These are phyloP conservation scores for Psophocarpus tetragonolobus DNA, from an alignment of 306 rosid genomes.

Conservation along the genomic window DNA sequence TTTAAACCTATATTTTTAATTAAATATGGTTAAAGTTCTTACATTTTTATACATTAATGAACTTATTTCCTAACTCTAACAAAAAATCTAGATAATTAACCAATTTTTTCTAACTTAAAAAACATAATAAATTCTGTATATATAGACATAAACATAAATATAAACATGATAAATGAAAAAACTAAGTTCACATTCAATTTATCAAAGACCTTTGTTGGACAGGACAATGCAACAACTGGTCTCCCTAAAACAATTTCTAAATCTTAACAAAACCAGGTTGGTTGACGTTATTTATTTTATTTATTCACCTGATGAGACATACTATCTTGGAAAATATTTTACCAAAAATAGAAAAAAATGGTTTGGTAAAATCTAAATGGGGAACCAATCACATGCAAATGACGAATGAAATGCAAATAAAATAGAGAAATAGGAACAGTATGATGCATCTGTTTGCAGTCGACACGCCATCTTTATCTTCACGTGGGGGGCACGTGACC, in stretches of 20 bases:
- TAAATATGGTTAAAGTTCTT: too few species aligned
- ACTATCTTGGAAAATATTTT: neutral
- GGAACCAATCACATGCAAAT: conserved; percentile 12
- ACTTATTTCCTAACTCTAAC: too few species aligned
- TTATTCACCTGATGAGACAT: neutral
- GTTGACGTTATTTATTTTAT: neutral
- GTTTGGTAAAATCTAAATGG: neutral
- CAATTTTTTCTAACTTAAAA: too few species aligned
- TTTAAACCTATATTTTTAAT: too few species aligned
- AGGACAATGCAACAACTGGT: neutral
- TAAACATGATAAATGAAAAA: too few species aligned
- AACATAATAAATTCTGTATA: too few species aligned
- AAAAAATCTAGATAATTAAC: too few species aligned
- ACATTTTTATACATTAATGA: too few species aligned
- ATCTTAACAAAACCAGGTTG: neutral
- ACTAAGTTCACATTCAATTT: too few species aligned
- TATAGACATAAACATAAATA: too few species aligned
- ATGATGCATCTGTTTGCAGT: conserved; percentile 28
- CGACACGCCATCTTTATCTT: conserved; percentile 47
- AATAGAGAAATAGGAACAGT: neutral
- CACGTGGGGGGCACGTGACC: conserved; percentile 57
- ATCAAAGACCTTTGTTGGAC: neutral
- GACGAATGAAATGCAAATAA: neutral
- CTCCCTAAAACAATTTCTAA: neutral
- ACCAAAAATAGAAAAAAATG: neutral